Conservation (phyloP, 768 basidiomycete genomes). For the Boletus rufocinnamomeus region DNA sequence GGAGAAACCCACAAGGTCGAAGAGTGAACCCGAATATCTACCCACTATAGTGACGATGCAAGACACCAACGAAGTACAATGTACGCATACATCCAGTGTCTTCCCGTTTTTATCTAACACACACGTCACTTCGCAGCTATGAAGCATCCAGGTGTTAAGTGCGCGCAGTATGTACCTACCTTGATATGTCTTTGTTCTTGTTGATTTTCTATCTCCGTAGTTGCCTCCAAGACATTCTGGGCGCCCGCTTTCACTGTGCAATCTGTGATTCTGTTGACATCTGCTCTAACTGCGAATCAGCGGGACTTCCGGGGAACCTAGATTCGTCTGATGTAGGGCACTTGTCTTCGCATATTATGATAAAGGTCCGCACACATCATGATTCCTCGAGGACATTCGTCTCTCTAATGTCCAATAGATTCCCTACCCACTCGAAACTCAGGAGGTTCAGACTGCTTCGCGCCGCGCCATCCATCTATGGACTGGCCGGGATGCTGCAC, state of each 20-base stretch:
- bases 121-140: slow-evolving; percentile 48
- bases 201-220: slow-evolving; percentile 40
- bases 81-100: slow-evolving; percentile 40
- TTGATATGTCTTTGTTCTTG: neutral
- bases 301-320: slow-evolving; percentile 80
- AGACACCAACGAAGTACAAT: slow-evolving; percentile 57
- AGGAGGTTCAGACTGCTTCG: slow-evolving; percentile 76
- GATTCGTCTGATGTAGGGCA: slow-evolving; percentile 79
- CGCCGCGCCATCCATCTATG: slow-evolving; percentile 73
- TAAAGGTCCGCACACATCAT: slow-evolving; percentile 64
- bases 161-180: slow-evolving; percentile 68
- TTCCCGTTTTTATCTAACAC: slow-evolving; percentile 3
- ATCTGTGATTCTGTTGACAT: slow-evolving; percentile 85
- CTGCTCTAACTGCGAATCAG: slow-evolving; percentile 85
- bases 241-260: slow-evolving; percentile 91
- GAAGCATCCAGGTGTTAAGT: slow-evolving; percentile 80
- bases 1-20: slow-evolving; percentile 51
- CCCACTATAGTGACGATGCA: slow-evolving; percentile 28
- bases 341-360: slow-evolving; percentile 85
- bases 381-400: neutral
- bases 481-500: slow-evolving; percentile 73
- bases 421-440: slow-evolving; percentile 74
- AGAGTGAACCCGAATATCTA: slow-evolving; percentile 42
- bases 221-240: slow-evolving; percentile 87
- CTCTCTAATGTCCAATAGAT: slow-evolving; percentile 52